Base-by-base conservation (phyloP, 805 yeast genomes). In the Brettanomyces sp. region DNA sequence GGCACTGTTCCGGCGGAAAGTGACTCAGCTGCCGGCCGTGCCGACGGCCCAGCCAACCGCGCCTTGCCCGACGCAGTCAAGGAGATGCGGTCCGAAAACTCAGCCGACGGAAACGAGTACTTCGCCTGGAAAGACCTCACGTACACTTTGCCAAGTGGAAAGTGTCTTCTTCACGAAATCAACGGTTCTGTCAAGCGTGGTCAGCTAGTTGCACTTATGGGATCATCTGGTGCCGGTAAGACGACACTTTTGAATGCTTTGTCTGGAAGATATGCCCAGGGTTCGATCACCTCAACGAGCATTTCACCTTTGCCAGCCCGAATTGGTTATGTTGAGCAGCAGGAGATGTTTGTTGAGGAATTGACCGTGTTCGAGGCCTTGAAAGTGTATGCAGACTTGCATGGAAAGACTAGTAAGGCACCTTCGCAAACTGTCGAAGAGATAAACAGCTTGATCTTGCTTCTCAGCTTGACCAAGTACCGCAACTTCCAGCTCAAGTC, bases 301-400 rank as follows among this genome's bases (percentile, higher is more conserved):
- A 34, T 42, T 11, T 40, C 49, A 4, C 23, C 39, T 22, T 74
- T 69, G 43, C 65, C 69, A 63, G 67, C 76, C 55, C 57, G 69
- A 47, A 69, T 70, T 32, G 79, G 78, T 37, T 74, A 73, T 49
- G 79, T 74, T 30, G 77, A 74, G 52, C 79, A 74, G 52, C 77
- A 74, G 52, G 79, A 74, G 62, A 58, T 73, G 13, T 76, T 72
- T 45, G 53, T 73, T 43, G 65, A 68, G 18, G 63, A 68, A 46
- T 56, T 70, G 21, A 70, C 78, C n/a, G 77, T 74, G 18, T 55
- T 73, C 42, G 79, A 74, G 51, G 65, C 76, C 0, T 58, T 74
- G 32, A 62, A 76, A 5, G 45, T 32, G 4, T 47, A 49, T 32
- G 45, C 48, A 4, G n/a, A 40, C 22, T 23, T 47, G 12, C 42